phyloP scores from a whole-genome alignment of 2,329 filamentous ascomycete species.

The Pestalotiopsis sp. region DNA sequence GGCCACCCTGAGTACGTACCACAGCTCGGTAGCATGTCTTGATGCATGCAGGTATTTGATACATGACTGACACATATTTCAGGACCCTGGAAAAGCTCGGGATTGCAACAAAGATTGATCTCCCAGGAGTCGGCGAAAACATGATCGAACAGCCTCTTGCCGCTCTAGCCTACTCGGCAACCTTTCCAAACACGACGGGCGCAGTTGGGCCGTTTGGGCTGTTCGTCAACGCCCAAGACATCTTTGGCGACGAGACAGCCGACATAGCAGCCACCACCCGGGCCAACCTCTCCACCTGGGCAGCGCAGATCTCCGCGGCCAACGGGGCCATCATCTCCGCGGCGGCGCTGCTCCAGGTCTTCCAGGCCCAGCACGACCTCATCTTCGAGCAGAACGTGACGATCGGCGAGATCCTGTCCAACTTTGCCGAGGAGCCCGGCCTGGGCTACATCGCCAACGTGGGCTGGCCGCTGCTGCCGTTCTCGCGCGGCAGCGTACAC shows the following conservation, averaged over 20 bases:
- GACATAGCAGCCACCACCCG: conserved; percentile 26
- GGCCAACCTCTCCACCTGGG: conserved; percentile 32
- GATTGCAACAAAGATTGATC: conserved; percentile 45
- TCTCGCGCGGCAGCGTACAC: conserved; percentile 43
- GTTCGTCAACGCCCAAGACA: conserved; percentile 35
- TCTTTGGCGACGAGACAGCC: conserved; percentile 33
- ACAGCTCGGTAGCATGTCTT: conserved; percentile 7
- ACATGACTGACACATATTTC: conserved; percentile 10
- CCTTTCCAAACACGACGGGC: conserved; percentile 18
- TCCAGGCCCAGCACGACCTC: conserved; percentile 48
- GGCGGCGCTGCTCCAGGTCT: conserved; percentile 39
- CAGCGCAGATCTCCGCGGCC: conserved; percentile 26
- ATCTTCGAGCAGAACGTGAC: conserved; percentile 48
- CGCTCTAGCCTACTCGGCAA: conserved; percentile 26
- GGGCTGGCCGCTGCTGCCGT: conserved; percentile 40
- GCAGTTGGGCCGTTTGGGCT: conserved; percentile 30
- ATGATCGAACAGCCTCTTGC: conserved; percentile 51
- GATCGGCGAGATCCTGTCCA: conserved; percentile 48
- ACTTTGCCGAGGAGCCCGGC: conserved; percentile 14
- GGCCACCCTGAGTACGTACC: conserved; percentile 39
- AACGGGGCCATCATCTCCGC: conserved; percentile 29
- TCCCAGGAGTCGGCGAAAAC: conserved; percentile 55
- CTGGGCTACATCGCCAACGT: conserved; percentile 36
- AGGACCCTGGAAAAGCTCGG: conserved; percentile 42
- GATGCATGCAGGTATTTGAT: neutral